Evolutionary conservation across 1,284 basidiomycete genomes (phyloP), one percentile per base, ranked within the genome.

Genomic region (Anthracocystis panici-leucophaei): DNA sequence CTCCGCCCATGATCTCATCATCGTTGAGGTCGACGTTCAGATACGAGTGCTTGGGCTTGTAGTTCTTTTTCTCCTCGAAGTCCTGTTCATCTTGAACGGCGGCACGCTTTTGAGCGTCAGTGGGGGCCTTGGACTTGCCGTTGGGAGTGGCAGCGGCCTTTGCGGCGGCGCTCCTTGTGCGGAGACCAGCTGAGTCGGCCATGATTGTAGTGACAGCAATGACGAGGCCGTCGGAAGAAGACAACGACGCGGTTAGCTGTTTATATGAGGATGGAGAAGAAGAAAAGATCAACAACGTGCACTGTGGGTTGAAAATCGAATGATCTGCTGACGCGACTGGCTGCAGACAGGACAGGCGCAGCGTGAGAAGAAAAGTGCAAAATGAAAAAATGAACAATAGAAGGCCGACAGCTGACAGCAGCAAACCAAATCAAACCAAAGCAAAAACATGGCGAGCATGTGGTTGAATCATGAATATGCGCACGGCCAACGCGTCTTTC

Each of bases 1-100:
- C 78, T 18, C 81, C 81, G 27, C 83, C 80, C 53, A 85, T 74
- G 59, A 85, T 84, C 74, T 83, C 80, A 6, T 77, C 72, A 53
- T 84, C 83, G 42, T 78, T 71, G 62, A 82, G 72, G 57, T 84
- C 83, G 56, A 79, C 75, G 23, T 79, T 49, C 46, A 76, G 63
- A 49, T 83, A 84, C 0, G 66, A 59, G 58, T 84, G 83, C 23
- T 80, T 65, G 57, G 67, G 72, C 51, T 42, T 45, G 62, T 76
- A 73, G 57, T 72, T 63, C 21, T 76, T 72, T 44, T 59, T 65
- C 10, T 58, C 57, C 16, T 73, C 65, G 23, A 50, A 46, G 40
- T 72, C 65, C 8, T 40, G n/a, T 31, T 70, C 62, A 35, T 76
- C 62, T 33, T 67, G 25, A 25, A 68, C 62, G 41, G 69, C 69